Evolutionary conservation across 2,329 filamentous ascomycete species (phyloP), one percentile per base, ranked within the genome.

Genomic region (Ophiostoma piceae): DNA sequence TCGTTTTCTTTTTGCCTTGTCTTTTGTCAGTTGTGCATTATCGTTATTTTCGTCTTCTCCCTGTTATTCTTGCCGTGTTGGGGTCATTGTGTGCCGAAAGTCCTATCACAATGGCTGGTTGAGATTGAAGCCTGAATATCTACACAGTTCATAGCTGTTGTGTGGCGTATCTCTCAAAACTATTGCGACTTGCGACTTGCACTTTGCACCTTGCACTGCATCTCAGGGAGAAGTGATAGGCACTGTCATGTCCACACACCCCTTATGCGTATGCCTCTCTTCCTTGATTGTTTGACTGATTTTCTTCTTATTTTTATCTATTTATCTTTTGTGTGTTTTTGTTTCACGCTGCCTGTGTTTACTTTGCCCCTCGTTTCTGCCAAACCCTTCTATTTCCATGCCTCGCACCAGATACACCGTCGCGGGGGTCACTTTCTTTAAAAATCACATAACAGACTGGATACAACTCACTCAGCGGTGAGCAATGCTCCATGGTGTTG

Each of bases 401-500:
- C 51, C n/a, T 16, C n/a, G n/a, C 26, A 26, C 51, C 22, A 57
- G 12, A 57, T 2, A 22, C 51, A 57, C n/a, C 22, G 51, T 57
- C 51, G 51, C 51, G 51, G 51, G 47, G 51, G 51, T 12, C 51
- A 57, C n/a, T 26, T 8, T 47, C 4, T 19, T 5, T n/a, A 16
- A 47, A n/a, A 47, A 6, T 19, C 43, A 47, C 43, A 47, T 8
- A 47, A 19, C 43, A 47, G 19, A 47, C 43, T 8, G 43, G 12
- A 43, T 47, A 19, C 43, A 47, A 47, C 43, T 57, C 51, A 57
- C 22, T 57, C 51, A 57, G 51, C 51, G 51, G 51, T 57, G 51
- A 57, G 51, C 22, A 57, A 7, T 16, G 51, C n/a, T 57, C 16
- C 43, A 47, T 47, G 39, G 39, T 11, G 39, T 19, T 47, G n/a